Percentiles rank a stretch among this genome's conserved stretches.
These are phyloP conservation scores for Elaphomyces granulatus DNA, from an alignment of 495 filamentous ascomycete species.

Conservation along the genomic window DNA sequence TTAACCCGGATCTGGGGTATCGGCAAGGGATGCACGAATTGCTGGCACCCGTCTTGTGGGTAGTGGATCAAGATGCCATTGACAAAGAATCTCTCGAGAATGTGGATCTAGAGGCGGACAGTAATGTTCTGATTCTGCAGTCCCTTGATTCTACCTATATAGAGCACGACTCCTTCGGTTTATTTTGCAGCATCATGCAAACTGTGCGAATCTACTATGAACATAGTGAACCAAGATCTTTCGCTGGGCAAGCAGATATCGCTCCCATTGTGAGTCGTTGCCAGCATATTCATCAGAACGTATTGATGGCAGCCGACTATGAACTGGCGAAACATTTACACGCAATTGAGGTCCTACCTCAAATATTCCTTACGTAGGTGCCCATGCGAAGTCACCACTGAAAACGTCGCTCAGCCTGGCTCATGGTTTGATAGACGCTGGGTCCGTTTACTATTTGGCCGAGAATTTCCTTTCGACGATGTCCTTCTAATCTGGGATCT, in stretches of 20 bases:
- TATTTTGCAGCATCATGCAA: constrained; percentile 81
- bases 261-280: constrained; percentile 79
- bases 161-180: constrained; percentile 79
- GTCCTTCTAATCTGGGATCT: constrained; percentile 78
- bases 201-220: constrained; percentile 81
- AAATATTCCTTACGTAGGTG: constrained; percentile 84
- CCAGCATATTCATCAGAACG: constrained; percentile 68
- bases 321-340: constrained; percentile 71
- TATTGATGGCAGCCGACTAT: constrained; percentile 62
- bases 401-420: too few relatives aligned
- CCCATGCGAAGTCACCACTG: not conserved
- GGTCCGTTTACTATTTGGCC: constrained; percentile 84
- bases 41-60: constrained; percentile 81
- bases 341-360: constrained; percentile 79
- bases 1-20: constrained; percentile 78
- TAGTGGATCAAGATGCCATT: constrained; percentile 69
- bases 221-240: constrained; percentile 27
- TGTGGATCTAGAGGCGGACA: constrained; percentile 10
- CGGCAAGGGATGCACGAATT: constrained; percentile 97
- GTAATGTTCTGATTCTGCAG: constrained; percentile 41
- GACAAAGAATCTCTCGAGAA: constrained; percentile 19
- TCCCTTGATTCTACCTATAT: constrained; percentile 57
- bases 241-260: constrained; percentile 31
- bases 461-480: constrained; percentile 83
- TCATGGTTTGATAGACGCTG: constrained; percentile 51